Conservation (phyloP, 352 stramenopile species). For the Phytophthora capsici region DNA sequence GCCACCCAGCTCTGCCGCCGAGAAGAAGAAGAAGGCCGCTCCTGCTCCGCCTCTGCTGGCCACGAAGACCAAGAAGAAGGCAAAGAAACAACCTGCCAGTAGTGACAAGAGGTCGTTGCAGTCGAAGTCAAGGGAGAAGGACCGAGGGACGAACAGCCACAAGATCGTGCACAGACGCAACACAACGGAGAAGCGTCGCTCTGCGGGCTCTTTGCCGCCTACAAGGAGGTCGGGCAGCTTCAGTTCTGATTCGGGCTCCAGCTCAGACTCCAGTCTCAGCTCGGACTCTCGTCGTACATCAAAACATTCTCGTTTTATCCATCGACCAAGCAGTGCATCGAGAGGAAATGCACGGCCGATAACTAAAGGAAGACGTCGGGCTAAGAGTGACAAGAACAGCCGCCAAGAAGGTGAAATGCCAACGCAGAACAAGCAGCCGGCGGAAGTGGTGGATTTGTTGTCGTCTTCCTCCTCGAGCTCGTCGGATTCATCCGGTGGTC, state of each 20-base stretch:
- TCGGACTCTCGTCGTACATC: neutral
- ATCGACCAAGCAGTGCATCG: neutral
- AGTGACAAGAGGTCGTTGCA: neutral
- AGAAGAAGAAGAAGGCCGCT: slow-evolving; percentile 11
- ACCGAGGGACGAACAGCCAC: neutral
- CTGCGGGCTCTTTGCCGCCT: neutral
- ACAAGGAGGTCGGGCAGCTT: slow-evolving; percentile 10
- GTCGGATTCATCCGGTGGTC: slow-evolving; percentile 11
- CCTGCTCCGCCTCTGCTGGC: slow-evolving; percentile 20
- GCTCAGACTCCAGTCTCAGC: neutral
- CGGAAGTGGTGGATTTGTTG: slow-evolving; percentile 28
- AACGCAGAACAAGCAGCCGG: neutral
- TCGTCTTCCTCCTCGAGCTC: slow-evolving; percentile 34
- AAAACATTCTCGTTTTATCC: neutral
- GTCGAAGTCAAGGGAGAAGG: slow-evolving; percentile 1
- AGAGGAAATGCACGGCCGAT: neutral
- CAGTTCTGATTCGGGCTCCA: slow-evolving; percentile 5
- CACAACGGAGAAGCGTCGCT: neutral
- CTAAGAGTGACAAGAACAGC: neutral
- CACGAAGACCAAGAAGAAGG: slow-evolving; percentile 19
- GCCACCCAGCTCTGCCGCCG: neutral
- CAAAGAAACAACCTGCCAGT: neutral
- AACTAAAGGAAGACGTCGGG: neutral
- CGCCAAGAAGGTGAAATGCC: neutral
- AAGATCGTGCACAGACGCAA: neutral